Percentiles rank a stretch among this genome's conserved stretches.
These are phyloP conservation scores for Fagopyrum tataricum DNA, from an alignment of 148 eudicot species.

Conservation along the genomic window DNA sequence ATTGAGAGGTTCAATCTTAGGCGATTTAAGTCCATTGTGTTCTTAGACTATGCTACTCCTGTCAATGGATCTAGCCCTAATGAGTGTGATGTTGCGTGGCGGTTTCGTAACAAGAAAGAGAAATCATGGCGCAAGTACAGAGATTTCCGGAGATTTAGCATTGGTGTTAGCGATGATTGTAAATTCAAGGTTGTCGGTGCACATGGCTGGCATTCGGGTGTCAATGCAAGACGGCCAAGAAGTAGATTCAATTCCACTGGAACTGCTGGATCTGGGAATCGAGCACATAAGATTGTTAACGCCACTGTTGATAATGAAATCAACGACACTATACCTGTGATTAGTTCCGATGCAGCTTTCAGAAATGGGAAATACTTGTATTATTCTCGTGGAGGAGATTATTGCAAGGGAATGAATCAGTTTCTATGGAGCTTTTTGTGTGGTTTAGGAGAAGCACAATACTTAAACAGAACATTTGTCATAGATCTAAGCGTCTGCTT, in stretches of 20 bases:
- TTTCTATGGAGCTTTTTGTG: conserved; percentile 92
- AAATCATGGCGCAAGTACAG: conserved; percentile 86
- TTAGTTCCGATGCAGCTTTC: conserved; percentile 50
- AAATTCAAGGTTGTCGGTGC: conserved; percentile 50
- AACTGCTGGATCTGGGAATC: conserved; percentile 14
- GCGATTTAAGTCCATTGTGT: conserved; percentile 54
- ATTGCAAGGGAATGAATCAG: conserved; percentile 95
- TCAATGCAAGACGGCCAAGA: conserved; percentile 70
- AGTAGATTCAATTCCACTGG: conserved; percentile 21
- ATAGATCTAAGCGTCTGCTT: conserved; percentile 85
- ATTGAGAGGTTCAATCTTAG: conserved; percentile 71
- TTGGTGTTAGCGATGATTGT: conserved; percentile 63
- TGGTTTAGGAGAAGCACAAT: conserved; percentile 91
- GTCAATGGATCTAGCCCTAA: conserved; percentile 63
- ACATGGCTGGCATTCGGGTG: conserved; percentile 87
- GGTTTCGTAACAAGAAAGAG: conserved; percentile 79
- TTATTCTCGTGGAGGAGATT: conserved; percentile 93
- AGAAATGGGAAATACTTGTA: conserved; percentile 76
- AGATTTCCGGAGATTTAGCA: conserved; percentile 79
- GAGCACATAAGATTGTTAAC: conserved; percentile 26
- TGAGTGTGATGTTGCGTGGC: conserved; percentile 90
- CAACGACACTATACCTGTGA: conserved; percentile 69
- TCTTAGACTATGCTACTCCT: conserved; percentile 59
- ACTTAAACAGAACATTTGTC: conserved; percentile 79
- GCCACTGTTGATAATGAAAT: conserved; percentile 53